A percentile compares a stretch with the other conserved stretches of the same genome.
Conservation (phyloP, 2,329 filamentous ascomycete species). For the Pseudonectria buxi region DNA sequence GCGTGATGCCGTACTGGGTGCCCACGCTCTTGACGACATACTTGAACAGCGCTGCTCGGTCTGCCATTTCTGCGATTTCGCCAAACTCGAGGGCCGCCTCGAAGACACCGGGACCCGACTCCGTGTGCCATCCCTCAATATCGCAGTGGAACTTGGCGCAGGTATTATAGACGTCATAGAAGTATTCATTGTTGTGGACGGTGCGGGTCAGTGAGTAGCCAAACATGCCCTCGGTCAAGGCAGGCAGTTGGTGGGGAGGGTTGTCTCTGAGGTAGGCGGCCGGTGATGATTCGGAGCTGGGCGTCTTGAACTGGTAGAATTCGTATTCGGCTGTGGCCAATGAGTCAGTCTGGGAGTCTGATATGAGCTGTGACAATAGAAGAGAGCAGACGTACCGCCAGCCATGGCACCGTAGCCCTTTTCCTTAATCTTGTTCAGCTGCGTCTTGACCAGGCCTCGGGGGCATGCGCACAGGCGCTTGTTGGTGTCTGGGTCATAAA, state of each 20-base stretch:
- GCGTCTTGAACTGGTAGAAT: slow-evolving; percentile 83
- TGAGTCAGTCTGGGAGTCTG: neutral
- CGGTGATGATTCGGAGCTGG: slow-evolving; percentile 55
- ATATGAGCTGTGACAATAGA: neutral
- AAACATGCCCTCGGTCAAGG: slow-evolving; percentile 90
- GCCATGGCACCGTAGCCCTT: slow-evolving; percentile 80
- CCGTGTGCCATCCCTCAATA: slow-evolving; percentile 93
- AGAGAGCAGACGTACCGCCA: slow-evolving; percentile 56
- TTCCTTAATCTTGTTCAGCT: slow-evolving; percentile 59
- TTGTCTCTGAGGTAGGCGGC: slow-evolving; percentile 69
- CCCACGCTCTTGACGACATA: slow-evolving; percentile 86
- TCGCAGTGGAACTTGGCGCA: slow-evolving; percentile 72
- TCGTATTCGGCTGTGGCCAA: slow-evolving; percentile 72
- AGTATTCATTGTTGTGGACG: slow-evolving; percentile 87
- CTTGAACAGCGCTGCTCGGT: slow-evolving; percentile 90
- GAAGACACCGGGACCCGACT: slow-evolving; percentile 88
- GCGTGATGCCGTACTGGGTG: slow-evolving; percentile 82
- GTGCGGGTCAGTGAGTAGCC: slow-evolving; percentile 85
- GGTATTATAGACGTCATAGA: slow-evolving; percentile 77
- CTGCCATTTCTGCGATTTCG: slow-evolving; percentile 83
- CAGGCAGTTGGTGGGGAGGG: slow-evolving; percentile 64
- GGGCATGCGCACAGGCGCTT: slow-evolving; percentile 71
- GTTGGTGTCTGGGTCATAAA: slow-evolving; percentile 72
- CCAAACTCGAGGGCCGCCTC: slow-evolving; percentile 92
- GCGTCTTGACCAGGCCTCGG: slow-evolving; percentile 63